A percentile compares a stretch with the other conserved stretches of the same genome.
phyloP scores from a whole-genome alignment of 2,329 filamentous ascomycete genomes.

The Botrytis cinerea region DNA sequence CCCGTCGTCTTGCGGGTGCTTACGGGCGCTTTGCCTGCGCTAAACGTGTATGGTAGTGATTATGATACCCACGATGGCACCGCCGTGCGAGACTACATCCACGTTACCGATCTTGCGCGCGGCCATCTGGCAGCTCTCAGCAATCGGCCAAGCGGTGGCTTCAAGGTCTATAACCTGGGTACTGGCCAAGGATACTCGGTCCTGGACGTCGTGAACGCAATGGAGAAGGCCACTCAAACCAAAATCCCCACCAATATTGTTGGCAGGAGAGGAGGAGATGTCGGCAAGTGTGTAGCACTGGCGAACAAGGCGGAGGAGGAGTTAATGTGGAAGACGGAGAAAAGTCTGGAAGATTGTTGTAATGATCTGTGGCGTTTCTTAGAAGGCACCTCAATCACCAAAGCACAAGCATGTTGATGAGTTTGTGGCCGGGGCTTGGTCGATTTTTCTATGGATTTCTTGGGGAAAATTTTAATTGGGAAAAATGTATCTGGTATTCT shows the following conservation, averaged over 20 bases:
- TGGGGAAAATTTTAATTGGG: neutral
- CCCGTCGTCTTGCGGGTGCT: constrained; percentile 64
- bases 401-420: constrained; percentile 6
- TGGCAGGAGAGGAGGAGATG: constrained; percentile 47
- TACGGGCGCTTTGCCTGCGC: constrained; percentile 52
- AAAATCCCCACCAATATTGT: constrained; percentile 45
- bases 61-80: constrained; percentile 68
- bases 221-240: constrained; percentile 44
- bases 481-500: neutral
- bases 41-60: constrained; percentile 65
- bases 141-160: constrained; percentile 41
- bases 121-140: constrained; percentile 62
- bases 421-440: neutral
- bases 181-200: constrained; percentile 51
- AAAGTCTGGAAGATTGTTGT: constrained; percentile 34
- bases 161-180: constrained; percentile 50
- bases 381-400: constrained; percentile 24
- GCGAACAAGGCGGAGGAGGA: constrained; percentile 46
- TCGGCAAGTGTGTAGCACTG: constrained; percentile 48
- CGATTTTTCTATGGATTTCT: neutral
- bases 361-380: constrained; percentile 35
- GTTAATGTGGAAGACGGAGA: constrained; percentile 47
- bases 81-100: constrained; percentile 67
- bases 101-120: constrained; percentile 64
- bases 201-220: constrained; percentile 47